A percentile compares a stretch with the other conserved stretches of the same genome.
phyloP scores from a whole-genome alignment of 106 monocot species.

The Posidonia australis region DNA sequence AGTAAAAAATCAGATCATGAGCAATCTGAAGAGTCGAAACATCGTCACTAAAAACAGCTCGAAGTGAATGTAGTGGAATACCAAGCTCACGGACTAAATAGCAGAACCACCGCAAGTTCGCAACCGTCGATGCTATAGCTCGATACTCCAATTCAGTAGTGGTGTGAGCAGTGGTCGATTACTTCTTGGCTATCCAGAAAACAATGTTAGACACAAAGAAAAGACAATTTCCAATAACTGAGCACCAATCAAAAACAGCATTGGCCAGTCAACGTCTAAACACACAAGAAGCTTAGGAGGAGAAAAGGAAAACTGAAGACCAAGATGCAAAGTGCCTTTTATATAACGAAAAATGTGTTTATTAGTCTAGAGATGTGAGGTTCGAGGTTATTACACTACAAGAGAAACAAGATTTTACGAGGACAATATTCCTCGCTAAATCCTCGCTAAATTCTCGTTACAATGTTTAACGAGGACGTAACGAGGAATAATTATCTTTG shows the following conservation, averaged over 20 bases:
- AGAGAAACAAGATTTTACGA: too few species aligned
- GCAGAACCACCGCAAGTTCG: neutral
- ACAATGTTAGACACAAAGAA: neutral
- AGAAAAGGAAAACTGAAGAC: neutral
- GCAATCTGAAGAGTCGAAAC: neutral
- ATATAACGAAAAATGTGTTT: neutral
- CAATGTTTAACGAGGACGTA: too few species aligned
- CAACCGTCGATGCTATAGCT: neutral
- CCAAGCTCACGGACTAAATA: neutral
- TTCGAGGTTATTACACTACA: too few species aligned
- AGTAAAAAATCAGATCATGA: neutral
- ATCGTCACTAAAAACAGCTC: neutral
- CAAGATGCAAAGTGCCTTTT: neutral
- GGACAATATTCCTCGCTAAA: too few species aligned
- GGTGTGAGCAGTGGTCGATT: neutral
- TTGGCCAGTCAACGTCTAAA: neutral
- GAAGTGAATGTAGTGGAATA: neutral
- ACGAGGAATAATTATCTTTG: too few species aligned
- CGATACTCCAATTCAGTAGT: neutral
- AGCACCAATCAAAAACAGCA: neutral
- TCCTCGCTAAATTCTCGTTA: too few species aligned
- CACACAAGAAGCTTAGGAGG: neutral
- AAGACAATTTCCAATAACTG: neutral
- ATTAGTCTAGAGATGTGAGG: neutral
- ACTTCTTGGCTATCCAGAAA: neutral